A percentile compares a stretch with the other conserved stretches of the same genome.
Conservation (phyloP, 495 filamentous ascomycete species). For the Daldinia caldariorum region DNA sequence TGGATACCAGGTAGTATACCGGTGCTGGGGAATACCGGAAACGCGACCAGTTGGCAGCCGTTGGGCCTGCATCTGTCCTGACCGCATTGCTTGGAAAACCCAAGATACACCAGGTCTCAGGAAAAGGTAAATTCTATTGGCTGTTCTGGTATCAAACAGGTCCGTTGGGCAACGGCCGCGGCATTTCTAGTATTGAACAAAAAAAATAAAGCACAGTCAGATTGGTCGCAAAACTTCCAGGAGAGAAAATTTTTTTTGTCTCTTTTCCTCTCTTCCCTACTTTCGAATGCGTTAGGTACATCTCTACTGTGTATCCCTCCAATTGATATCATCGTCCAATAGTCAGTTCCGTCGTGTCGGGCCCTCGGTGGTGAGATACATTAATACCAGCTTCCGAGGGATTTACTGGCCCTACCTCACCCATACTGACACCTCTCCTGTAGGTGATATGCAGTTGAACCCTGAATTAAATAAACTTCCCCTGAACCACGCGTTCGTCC, state of each 20-base stretch:
- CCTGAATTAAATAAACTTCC: constrained; percentile 4
- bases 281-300: constrained; percentile 20
- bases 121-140: constrained; percentile 29
- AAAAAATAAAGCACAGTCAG: constrained; percentile 24
- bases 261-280: constrained; percentile 35
- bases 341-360: constrained; percentile 32
- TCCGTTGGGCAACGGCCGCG: constrained; percentile 30
- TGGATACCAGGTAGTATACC: constrained; percentile 16
- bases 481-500: constrained; percentile 45
- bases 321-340: constrained; percentile 39
- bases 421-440: constrained; percentile 45
- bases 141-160: constrained; percentile 19
- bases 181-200: constrained; percentile 18
- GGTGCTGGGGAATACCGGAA: constrained; percentile 20
- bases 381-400: constrained; percentile 28
- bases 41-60: constrained; percentile 35
- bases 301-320: constrained; percentile 18
- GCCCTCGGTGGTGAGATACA: constrained; percentile 35
- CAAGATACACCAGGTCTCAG: constrained; percentile 12
- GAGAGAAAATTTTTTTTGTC: constrained; percentile 20
- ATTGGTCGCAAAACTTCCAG: neutral
- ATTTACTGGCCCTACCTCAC: constrained; percentile 34
- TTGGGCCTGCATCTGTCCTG: constrained; percentile 35
- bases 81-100: constrained; percentile 27
- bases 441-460: constrained; percentile 36